These are phyloP conservation scores for Pichia sp. DNA, from an alignment of 1,139 yeast species.

Conservation along the genomic window DNA sequence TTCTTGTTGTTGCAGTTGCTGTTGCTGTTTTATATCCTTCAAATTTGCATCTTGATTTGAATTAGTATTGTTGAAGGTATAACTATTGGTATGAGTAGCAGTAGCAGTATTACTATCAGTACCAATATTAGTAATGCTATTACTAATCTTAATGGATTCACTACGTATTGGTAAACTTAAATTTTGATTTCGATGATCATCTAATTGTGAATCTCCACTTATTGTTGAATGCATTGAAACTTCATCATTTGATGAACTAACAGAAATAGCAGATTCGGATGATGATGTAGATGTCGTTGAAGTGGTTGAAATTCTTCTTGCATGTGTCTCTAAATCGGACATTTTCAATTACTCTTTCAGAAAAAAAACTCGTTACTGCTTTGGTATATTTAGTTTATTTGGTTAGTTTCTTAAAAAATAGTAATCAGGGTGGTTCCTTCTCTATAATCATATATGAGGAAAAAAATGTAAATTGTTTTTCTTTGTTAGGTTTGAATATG, in stretches of 20 bases:
- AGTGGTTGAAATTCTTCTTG: constrained; percentile 25
- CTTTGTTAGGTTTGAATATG: not conserved
- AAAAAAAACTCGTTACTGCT: not conserved
- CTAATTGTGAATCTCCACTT: constrained; percentile 41
- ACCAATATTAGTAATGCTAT: not conserved
- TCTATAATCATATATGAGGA: not conserved
- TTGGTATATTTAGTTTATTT: not conserved
- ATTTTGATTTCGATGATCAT: constrained; percentile 48
- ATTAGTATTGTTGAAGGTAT: not conserved
- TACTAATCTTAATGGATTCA: constrained; percentile 17
- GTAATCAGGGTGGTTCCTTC: constrained; percentile 5
- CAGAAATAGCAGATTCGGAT: constrained; percentile 31
- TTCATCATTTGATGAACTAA: constrained; percentile 26
- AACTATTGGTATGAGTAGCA: not conserved
- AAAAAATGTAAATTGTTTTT: not conserved
- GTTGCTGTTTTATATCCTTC: not conserved
- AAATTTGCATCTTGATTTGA: not conserved
- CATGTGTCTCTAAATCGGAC: constrained; percentile 33
- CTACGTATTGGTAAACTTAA: constrained; percentile 36
- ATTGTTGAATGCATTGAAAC: constrained; percentile 32
- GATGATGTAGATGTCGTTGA: constrained; percentile 2
- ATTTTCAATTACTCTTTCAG: constrained; percentile 23
- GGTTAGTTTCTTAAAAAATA: not conserved
- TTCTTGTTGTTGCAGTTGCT: not conserved
- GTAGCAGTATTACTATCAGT: not conserved